Percentiles rank a stretch among this genome's conserved stretches.
Conservation (phyloP, 1,139 yeast species). For the Blastobotrys persicus region DNA sequence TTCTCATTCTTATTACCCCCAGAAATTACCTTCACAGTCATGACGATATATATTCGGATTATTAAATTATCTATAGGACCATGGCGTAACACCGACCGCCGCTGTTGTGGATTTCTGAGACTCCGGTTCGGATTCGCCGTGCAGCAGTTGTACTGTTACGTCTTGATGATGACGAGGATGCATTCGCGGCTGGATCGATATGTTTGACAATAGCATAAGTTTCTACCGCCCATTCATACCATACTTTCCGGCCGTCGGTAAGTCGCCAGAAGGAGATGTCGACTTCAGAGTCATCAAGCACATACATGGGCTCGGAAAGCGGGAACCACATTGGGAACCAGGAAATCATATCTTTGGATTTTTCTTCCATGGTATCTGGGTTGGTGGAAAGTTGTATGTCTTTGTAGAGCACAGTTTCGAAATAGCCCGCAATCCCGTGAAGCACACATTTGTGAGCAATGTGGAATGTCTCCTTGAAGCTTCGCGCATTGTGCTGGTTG, state of each 20-base stretch:
- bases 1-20: not conserved
- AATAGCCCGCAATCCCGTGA: constrained; percentile 76
- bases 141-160: constrained; percentile 3
- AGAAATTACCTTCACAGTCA: too few species aligned
- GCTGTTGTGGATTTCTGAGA: constrained; percentile 29
- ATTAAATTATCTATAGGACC: constrained; percentile 17
- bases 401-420: constrained; percentile 62
- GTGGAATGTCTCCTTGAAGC: constrained; percentile 39
- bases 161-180: constrained; percentile 8
- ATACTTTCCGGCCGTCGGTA: constrained; percentile 44
- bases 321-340: constrained; percentile 84
- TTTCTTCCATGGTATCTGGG: constrained; percentile 44
- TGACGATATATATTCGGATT: too few species aligned
- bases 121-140: constrained; percentile 27
- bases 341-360: constrained; percentile 56
- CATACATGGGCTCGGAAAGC: constrained; percentile 47
- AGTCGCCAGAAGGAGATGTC: constrained; percentile 50
- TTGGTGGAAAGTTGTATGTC: constrained; percentile 55
- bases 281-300: constrained; percentile 54
- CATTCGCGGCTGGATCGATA: not conserved
- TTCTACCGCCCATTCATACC: constrained; percentile 76
- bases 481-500: constrained; percentile 35
- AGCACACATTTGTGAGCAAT: constrained; percentile 49
- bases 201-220: constrained; percentile 35
- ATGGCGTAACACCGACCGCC: constrained; percentile 29